Percentiles rank a stretch among this genome's conserved stretches.
These are phyloP conservation scores for Solidago caesia DNA, from an alignment of 129 eudicot species.

Conservation along the genomic window DNA sequence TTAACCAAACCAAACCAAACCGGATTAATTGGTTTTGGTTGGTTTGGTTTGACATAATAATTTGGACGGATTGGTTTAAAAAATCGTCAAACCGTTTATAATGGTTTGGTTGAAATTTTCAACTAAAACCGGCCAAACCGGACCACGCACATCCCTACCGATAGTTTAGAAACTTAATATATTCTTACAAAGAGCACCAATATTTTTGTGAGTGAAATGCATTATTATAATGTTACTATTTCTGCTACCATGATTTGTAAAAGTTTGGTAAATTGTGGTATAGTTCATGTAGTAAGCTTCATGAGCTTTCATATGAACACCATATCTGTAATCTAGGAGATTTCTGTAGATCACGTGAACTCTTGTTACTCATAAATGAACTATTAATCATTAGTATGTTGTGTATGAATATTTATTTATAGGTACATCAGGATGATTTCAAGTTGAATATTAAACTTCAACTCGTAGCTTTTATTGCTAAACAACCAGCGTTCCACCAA, in stretches of 20 bases:
- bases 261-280: not conserved
- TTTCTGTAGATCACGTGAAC: not conserved
- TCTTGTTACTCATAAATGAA: not conserved
- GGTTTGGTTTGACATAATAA: too few species aligned
- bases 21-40: too few species aligned
- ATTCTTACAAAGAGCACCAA: not conserved
- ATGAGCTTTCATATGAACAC: not conserved
- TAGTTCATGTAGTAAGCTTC: not conserved
- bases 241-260: not conserved
- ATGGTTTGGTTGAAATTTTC: too few species aligned
- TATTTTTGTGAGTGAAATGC: not conserved
- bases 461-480: constrained; percentile 87
- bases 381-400: constrained; percentile 11
- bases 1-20: too few species aligned
- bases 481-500: constrained; percentile 97
- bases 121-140: too few species aligned
- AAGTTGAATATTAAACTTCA: constrained; percentile 75
- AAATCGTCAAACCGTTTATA: too few species aligned
- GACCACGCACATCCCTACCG: too few species aligned
- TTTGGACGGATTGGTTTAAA: too few species aligned
- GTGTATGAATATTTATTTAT: constrained; percentile 14
- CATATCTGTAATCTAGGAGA: not conserved
- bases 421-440: constrained; percentile 94
- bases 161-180: not conserved
- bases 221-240: not conserved